Conservation (phyloP, 768 basidiomycete species). For the Agaricus subrufescens region DNA sequence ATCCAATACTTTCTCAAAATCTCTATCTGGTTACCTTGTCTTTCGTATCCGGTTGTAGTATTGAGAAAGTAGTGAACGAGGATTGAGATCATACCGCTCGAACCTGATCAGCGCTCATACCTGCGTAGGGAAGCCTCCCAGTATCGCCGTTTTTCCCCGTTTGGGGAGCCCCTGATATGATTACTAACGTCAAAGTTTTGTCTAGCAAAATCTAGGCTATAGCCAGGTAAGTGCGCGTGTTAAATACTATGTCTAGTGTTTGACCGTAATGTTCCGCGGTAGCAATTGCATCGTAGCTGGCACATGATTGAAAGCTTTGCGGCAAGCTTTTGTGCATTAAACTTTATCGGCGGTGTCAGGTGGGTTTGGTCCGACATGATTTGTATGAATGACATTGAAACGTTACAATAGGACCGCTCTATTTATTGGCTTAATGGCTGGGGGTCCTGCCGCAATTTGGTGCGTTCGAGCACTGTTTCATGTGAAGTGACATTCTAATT, state of each 20-base stretch:
- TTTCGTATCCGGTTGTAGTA: conserved; percentile 17
- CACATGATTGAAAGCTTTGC: conserved; percentile 80
- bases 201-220: conserved; percentile 71
- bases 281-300: conserved; percentile 90
- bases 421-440: conserved; percentile 79
- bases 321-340: conserved; percentile 84
- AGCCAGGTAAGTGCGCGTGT: conserved; percentile 54
- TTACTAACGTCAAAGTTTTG: conserved; percentile 44
- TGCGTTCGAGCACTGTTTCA: conserved; percentile 18
- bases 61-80: conserved; percentile 34
- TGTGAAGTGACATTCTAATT: background rate
- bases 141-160: conserved; percentile 39
- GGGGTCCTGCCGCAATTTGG: conserved; percentile 87
- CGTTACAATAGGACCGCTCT: conserved; percentile 53
- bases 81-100: conserved; percentile 97
- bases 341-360: conserved; percentile 88
- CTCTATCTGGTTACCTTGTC: conserved; percentile 15
- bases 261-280: conserved; percentile 7
- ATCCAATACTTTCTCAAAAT: conserved; percentile 21
- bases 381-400: background rate
- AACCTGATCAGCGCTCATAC: conserved; percentile 98
- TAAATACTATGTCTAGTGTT: background rate
- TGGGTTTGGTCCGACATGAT: conserved; percentile 20
- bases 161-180: conserved; percentile 28
- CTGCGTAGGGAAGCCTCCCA: conserved; percentile 96